Conservation (phyloP, 2,329 filamentous ascomycete species). For the Colletotrichum eleusines region DNA sequence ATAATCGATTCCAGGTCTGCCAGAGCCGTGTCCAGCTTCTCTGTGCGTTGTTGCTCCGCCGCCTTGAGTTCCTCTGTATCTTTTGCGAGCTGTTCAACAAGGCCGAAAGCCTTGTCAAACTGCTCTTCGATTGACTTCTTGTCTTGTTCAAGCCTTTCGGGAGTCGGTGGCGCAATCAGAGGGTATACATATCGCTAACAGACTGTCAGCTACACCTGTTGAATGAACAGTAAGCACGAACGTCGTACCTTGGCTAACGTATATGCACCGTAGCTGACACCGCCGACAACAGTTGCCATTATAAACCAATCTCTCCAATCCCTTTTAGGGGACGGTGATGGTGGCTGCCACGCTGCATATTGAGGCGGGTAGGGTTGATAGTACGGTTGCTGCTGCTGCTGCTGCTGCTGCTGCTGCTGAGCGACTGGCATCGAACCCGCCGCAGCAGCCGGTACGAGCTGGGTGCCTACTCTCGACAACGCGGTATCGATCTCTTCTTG, state of each 20-base stretch:
- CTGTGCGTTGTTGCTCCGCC: slow-evolving; percentile 86
- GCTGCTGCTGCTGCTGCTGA: slow-evolving; percentile 59
- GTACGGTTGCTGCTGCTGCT: slow-evolving; percentile 57
- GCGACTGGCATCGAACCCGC: slow-evolving; percentile 56
- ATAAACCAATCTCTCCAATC: slow-evolving; percentile 99
- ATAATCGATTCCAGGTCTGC: slow-evolving; percentile 88
- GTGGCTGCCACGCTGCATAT: slow-evolving; percentile 68
- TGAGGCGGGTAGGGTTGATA: slow-evolving; percentile 64
- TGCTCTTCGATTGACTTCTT: slow-evolving; percentile 93
- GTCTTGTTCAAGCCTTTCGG: slow-evolving; percentile 92
- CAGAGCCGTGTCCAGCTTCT: slow-evolving; percentile 84
- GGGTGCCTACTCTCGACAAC: slow-evolving; percentile 79
- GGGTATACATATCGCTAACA: slow-evolving; percentile 88
- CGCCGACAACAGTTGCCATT: slow-evolving; percentile 95
- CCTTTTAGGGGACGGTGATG: slow-evolving; percentile 75
- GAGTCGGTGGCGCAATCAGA: slow-evolving; percentile 91
- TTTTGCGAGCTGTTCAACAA: slow-evolving; percentile 91
- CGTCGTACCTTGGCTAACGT: slow-evolving; percentile 81
- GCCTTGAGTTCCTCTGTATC: slow-evolving; percentile 91
- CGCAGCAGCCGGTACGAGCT: slow-evolving; percentile 54
- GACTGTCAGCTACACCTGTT: slow-evolving; percentile 43
- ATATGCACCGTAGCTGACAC: slow-evolving; percentile 90
- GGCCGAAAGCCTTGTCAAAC: slow-evolving; percentile 90
- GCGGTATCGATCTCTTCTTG: slow-evolving; percentile 93
- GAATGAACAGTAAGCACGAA: background rate